These are phyloP conservation scores for Kazachstania sp. DNA, from an alignment of 1,139 yeast genomes.

Conservation along the genomic window DNA sequence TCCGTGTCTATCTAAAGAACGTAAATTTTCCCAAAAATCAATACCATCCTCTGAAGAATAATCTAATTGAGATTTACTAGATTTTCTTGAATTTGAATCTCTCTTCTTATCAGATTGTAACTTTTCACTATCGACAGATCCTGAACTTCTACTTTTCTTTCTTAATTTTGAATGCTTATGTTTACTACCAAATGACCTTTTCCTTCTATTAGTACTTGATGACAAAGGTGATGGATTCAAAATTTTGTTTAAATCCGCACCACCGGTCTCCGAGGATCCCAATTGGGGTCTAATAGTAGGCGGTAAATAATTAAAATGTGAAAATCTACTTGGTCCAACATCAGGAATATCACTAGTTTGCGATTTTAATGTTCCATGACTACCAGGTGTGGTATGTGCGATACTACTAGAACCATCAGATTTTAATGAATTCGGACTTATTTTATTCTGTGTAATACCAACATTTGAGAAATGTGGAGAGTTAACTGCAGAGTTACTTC, in stretches of 20 bases:
- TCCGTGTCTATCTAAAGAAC: slow-evolving; percentile 34
- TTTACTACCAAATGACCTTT: slow-evolving; percentile 7
- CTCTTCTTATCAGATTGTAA: neutral
- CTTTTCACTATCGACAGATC: neutral
- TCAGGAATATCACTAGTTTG: slow-evolving; percentile 44
- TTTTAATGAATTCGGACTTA: neutral
- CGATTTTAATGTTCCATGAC: slow-evolving; percentile 14
- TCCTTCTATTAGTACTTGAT: slow-evolving; percentile 7
- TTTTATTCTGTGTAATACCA: neutral
- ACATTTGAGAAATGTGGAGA: neutral
- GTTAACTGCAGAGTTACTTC: neutral
- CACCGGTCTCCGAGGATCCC: slow-evolving; percentile 44
- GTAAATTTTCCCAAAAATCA: slow-evolving; percentile 66
- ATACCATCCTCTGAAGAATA: slow-evolving; percentile 38
- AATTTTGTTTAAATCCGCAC: slow-evolving; percentile 38
- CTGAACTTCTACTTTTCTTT: slow-evolving; percentile 2
- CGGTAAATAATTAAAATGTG: slow-evolving; percentile 66
- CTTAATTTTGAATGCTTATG: slow-evolving; percentile 2
- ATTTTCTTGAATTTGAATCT: neutral
- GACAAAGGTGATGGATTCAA: slow-evolving; percentile 31
- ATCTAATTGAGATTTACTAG: neutral
- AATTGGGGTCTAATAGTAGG: slow-evolving; percentile 63
- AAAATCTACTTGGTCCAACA: slow-evolving; percentile 46
- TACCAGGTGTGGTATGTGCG: slow-evolving; percentile 1
- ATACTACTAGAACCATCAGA: neutral